These are phyloP conservation scores for Hypoxylon sp. DNA, from an alignment of 2,329 filamentous ascomycete genomes.

Conservation along the genomic window DNA sequence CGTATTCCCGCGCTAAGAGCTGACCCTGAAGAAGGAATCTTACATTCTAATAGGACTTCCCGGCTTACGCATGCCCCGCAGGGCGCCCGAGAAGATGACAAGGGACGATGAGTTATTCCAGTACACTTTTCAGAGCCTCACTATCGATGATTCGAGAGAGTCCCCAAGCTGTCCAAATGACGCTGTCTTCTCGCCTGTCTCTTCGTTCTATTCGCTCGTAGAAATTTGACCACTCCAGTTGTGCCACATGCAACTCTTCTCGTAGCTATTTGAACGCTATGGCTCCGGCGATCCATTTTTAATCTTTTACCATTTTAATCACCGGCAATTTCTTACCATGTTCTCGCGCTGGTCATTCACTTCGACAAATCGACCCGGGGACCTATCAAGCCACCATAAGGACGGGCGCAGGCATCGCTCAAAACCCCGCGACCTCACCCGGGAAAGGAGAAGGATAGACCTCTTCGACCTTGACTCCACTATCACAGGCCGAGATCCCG, in stretches of 20 bases:
- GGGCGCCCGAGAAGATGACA: conserved; percentile 19
- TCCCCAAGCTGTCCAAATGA: conserved; percentile 12
- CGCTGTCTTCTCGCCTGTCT: conserved; percentile 4
- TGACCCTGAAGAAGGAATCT: conserved; percentile 3
- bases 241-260: conserved; percentile 28
- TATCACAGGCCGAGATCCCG: conserved; percentile 29
- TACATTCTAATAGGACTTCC: conserved; percentile 17
- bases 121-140: conserved; percentile 23
- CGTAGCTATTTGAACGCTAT: conserved; percentile 26
- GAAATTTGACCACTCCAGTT: conserved; percentile 27
- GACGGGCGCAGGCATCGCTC: conserved; percentile 21
- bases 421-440: conserved; percentile 10
- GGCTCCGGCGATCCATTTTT: conserved; percentile 12
- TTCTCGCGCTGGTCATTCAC: conserved; percentile 31
- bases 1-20: conserved; percentile 20
- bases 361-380: conserved; percentile 11
- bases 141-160: conserved; percentile 13
- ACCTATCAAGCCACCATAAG: conserved; percentile 19
- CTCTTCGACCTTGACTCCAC: conserved; percentile 44
- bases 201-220: conserved; percentile 15
- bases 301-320: conserved; percentile 2
- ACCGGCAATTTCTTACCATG: conserved; percentile 28
- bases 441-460: conserved; percentile 38
- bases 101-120: conserved; percentile 4
- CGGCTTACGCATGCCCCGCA: conserved; percentile 29